These are phyloP conservation scores for Calocybe cyanea DNA, from an alignment of 768 basidiomycete genomes.

Conservation along the genomic window DNA sequence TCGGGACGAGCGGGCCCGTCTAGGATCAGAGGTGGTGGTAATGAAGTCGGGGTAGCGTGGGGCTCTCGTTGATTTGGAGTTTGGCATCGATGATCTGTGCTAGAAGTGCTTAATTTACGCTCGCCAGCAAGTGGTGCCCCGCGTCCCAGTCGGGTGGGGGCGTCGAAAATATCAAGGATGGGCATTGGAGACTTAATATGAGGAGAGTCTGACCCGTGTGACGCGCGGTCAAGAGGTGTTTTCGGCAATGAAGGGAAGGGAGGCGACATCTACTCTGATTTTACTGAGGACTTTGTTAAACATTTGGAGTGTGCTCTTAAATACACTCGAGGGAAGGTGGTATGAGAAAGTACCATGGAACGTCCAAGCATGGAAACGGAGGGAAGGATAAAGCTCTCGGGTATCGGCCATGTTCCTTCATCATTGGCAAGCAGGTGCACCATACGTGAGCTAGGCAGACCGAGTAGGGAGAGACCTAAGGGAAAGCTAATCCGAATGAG, in stretches of 20 bases:
- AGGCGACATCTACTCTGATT: too few species aligned
- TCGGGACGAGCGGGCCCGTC: constrained; percentile 41
- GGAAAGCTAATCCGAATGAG: background rate
- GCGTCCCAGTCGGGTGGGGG: constrained; percentile 31
- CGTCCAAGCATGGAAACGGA: constrained; percentile 7
- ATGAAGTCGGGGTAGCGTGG: constrained; percentile 14
- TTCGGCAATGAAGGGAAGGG: too few species aligned
- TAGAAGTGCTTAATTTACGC: background rate
- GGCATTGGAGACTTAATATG: constrained; percentile 15
- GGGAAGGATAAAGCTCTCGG: background rate
- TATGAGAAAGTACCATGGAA: background rate
- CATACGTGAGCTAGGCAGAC: background rate
- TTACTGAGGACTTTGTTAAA: too few species aligned
- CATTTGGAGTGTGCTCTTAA: too few species aligned
- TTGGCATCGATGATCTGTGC: background rate
- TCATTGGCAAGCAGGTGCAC: constrained; percentile 4
- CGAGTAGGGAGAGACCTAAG: background rate
- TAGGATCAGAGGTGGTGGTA: constrained; percentile 38
- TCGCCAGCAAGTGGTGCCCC: background rate
- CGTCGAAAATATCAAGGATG: constrained; percentile 53
- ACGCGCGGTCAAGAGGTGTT: too few species aligned
- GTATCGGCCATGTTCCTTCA: background rate
- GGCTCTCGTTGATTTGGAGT: background rate
- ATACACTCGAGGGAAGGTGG: too few species aligned
- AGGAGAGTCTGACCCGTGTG: too few species aligned